Evolutionary conservation across 257 asterid species (phyloP).

Genomic region (Solanum piurae): DNA sequence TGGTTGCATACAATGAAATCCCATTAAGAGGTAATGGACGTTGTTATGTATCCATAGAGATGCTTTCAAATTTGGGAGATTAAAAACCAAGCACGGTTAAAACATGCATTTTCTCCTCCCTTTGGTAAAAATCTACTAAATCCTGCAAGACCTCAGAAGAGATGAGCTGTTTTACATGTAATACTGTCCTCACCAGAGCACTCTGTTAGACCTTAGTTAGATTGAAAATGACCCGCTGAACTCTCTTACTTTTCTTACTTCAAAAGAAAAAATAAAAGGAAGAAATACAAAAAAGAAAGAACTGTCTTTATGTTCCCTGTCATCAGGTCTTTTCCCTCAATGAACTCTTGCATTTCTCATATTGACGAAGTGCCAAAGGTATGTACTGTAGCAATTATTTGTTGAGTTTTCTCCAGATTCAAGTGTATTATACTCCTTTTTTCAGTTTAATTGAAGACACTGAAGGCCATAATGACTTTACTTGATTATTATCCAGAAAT

Average conservation of each 20-base stretch:
- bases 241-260: background rate
- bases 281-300: background rate
- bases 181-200: background rate
- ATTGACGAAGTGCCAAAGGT: background rate
- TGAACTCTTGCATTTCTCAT: background rate
- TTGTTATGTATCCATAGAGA: background rate
- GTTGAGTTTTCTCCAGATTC: background rate
- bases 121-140: background rate
- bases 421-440: background rate
- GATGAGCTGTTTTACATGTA: background rate
- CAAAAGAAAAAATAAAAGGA: background rate
- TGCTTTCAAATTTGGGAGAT: background rate
- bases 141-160: background rate
- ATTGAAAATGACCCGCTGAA: background rate
- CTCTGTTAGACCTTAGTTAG: background rate
- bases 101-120: background rate
- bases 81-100: background rate
- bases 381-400: background rate
- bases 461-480: background rate
- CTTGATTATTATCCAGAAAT: background rate
- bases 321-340: background rate
- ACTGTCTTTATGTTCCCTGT: background rate
- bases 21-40: background rate
- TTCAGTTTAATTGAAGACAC: background rate
- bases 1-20: background rate